Evolutionary conservation across 2,329 filamentous ascomycete genomes (phyloP).

Genomic region (Exophiala alcalophila): DNA sequence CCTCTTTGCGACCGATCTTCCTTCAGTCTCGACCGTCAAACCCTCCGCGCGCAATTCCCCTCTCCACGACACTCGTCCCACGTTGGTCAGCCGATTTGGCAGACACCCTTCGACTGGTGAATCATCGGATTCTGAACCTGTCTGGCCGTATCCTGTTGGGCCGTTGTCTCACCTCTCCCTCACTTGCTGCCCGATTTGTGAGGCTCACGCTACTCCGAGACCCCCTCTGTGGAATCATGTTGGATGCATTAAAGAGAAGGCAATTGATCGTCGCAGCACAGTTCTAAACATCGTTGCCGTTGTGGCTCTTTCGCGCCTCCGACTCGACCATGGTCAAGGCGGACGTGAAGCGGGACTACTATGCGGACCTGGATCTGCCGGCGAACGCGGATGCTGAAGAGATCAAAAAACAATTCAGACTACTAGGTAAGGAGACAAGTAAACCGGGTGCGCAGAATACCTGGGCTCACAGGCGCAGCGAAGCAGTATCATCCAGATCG

Average conservation of each 20-base stretch:
- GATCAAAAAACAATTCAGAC: slow-evolving; percentile 82
- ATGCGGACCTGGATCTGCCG: slow-evolving; percentile 74
- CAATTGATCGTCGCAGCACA: slow-evolving; percentile 17
- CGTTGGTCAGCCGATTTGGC: background rate
- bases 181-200: slow-evolving; percentile 3
- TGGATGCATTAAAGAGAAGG: slow-evolving; percentile 22
- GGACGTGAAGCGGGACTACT: slow-evolving; percentile 72
- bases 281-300: slow-evolving; percentile 7
- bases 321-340: slow-evolving; percentile 59
- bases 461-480: slow-evolving; percentile 49
- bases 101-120: background rate
- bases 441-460: slow-evolving; percentile 9
- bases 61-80: slow-evolving; percentile 5
- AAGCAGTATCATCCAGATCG: slow-evolving; percentile 85
- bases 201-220: background rate
- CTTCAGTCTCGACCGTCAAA: background rate
- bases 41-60: background rate
- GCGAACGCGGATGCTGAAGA: slow-evolving; percentile 67
- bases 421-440: slow-evolving; percentile 63
- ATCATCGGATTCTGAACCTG: slow-evolving; percentile 4
- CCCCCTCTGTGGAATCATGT: slow-evolving; percentile 21
- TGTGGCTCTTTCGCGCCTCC: background rate
- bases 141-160: background rate
- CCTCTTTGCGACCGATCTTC: slow-evolving; percentile 8
- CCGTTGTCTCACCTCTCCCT: slow-evolving; percentile 5